These are phyloP conservation scores for Marchantia polymorpha DNA, from an alignment of 225 moss, liverwort and hornwort species.

Conservation along the genomic window DNA sequence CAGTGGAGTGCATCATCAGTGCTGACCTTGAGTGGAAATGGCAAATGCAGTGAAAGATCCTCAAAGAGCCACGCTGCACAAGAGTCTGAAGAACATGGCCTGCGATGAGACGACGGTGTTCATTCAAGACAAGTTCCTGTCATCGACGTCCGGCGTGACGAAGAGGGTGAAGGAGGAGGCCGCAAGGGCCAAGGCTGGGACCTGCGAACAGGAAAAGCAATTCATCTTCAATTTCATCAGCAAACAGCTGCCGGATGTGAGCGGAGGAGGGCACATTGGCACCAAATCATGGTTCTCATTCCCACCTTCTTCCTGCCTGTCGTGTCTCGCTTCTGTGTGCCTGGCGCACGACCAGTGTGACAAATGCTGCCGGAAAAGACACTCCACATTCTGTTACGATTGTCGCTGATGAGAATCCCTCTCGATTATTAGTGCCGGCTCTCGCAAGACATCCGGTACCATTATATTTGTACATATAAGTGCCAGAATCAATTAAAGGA, in stretches of 20 bases:
- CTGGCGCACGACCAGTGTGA: conserved; percentile 10
- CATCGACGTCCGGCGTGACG: neutral
- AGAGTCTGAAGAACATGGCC: conserved; percentile 11
- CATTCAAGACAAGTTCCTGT: neutral
- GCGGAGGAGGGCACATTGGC: neutral
- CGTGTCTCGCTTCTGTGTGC: conserved; percentile 13
- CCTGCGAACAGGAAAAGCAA: conserved; percentile 15
- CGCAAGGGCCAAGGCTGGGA: conserved; percentile 1
- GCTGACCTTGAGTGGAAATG: neutral
- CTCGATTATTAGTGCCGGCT: neutral
- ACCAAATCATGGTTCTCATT: conserved; percentile 20
- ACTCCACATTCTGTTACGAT: conserved; percentile 16
- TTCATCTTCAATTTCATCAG: conserved; percentile 11
- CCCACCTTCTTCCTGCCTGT: conserved; percentile 14
- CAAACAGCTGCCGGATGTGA: conserved; percentile 8
- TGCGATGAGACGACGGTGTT: conserved; percentile 12
- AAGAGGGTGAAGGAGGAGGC: neutral
- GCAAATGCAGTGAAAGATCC: conserved; percentile 7
- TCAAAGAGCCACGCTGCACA: conserved; percentile 2
- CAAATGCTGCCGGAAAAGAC: conserved; percentile 21
- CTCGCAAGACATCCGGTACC: neutral
- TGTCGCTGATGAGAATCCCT: conserved; percentile 8
- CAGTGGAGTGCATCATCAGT: too few species aligned
- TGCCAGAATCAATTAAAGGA: neutral
- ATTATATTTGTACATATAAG: neutral